Evolutionary conservation across 495 filamentous ascomycete genomes (phyloP).

Genomic region (Chlorociboria aeruginascens): DNA sequence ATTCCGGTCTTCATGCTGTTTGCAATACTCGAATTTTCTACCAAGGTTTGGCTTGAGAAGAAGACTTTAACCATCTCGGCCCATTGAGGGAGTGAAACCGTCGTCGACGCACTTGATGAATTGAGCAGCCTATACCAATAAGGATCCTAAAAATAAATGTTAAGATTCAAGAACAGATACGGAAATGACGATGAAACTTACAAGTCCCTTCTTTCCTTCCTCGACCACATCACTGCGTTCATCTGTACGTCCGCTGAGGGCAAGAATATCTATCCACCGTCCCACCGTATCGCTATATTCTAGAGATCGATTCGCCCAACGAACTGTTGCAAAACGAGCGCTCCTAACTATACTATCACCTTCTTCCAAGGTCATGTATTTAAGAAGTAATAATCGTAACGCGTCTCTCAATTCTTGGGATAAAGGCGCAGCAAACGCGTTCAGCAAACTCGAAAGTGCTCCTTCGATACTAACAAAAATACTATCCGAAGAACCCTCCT

Average conservation of each 20-base stretch:
- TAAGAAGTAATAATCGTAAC: slow-evolving; percentile 43
- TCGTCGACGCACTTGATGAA: slow-evolving; percentile 22
- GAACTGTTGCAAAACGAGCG: slow-evolving; percentile 69
- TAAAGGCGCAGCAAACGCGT: slow-evolving; percentile 38
- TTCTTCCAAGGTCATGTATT: slow-evolving; percentile 49
- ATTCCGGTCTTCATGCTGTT: slow-evolving; percentile 20
- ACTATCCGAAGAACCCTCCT: slow-evolving; percentile 61
- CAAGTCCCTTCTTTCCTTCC: slow-evolving; percentile 80
- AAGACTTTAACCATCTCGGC: slow-evolving; percentile 29
- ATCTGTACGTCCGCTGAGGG: slow-evolving; percentile 47
- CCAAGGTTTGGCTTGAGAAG: slow-evolving; percentile 28
- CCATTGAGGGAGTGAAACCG: slow-evolving; percentile 33
- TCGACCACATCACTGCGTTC: slow-evolving; percentile 75
- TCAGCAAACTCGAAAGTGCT: slow-evolving; percentile 65
- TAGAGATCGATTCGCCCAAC: slow-evolving; percentile 85
- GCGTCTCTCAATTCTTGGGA: slow-evolving; percentile 29
- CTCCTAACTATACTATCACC: slow-evolving; percentile 45
- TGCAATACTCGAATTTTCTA: slow-evolving; percentile 17
- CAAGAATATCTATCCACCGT: slow-evolving; percentile 80
- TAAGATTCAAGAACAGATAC: neutral
- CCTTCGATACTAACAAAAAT: slow-evolving; percentile 83
- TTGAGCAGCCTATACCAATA: slow-evolving; percentile 65
- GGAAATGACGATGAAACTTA: slow-evolving; percentile 3
- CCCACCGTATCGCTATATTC: slow-evolving; percentile 65
- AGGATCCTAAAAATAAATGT: slow-evolving; percentile 29